These are phyloP conservation scores for Bacidia rubella DNA, from an alignment of 495 filamentous ascomycete genomes.

Conservation along the genomic window DNA sequence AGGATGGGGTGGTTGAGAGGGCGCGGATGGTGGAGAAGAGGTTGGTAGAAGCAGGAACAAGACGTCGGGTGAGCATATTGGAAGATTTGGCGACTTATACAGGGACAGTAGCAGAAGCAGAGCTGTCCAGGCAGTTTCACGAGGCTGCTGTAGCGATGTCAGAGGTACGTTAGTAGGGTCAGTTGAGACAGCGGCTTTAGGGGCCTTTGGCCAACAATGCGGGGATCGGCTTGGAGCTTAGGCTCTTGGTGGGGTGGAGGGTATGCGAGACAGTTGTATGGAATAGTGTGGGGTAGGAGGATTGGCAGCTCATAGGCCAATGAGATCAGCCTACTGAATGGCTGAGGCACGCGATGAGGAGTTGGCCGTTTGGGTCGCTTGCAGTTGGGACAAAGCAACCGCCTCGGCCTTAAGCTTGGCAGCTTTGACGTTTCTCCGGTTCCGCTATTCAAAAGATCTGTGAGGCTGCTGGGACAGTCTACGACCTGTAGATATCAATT, in stretches of 20 bases:
- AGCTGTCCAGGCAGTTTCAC: not conserved
- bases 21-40: slow-evolving; percentile 35
- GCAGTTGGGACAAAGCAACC: not conserved
- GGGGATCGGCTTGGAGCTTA: not conserved
- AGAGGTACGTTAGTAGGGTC: not conserved
- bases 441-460: too few relatives aligned
- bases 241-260: not conserved
- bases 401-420: not conserved
- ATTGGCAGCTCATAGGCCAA: not conserved
- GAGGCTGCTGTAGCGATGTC: not conserved
- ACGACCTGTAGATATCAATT: too few relatives aligned
- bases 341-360: not conserved
- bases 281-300: not conserved
- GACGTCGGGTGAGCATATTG: slow-evolving; percentile 37
- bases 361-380: not conserved
- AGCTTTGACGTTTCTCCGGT: not conserved
- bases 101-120: slow-evolving; percentile 10
- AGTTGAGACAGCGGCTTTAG: not conserved
- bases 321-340: not conserved
- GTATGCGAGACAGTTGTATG: not conserved
- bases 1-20: slow-evolving; percentile 43
- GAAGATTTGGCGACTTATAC: not conserved
- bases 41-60: slow-evolving; percentile 18
- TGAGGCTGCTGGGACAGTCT: too few relatives aligned
- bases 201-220: not conserved